Evolutionary conservation across 768 basidiomycete species (phyloP), one percentile per base, ranked within the genome.

Genomic region (Lactifluus pinguis): DNA sequence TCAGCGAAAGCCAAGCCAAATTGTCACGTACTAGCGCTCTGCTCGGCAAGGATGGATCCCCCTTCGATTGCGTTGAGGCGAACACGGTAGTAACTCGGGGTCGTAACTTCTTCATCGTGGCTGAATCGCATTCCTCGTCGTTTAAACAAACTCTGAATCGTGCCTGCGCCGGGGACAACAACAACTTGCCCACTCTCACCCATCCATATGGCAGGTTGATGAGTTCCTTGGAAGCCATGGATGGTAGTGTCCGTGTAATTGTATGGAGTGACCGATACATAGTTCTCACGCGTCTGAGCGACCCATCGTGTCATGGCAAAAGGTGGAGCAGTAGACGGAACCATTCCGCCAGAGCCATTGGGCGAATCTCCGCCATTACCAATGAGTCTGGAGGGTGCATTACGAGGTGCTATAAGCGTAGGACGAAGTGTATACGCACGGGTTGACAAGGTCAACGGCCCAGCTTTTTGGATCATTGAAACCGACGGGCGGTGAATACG

Each of bases 151-250:
- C 78, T 73, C 44, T 77, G 76, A 1, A 89, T 74, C 4, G 68
- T 59, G 17, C 80, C 79, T 8, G 71, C 70, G 6, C 87, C 86
- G 11, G 87, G 86, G 32, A 78, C 76, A 29, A 89, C 75, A 5
- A 80, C 76, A 3, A 84, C 80, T 50, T 81, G 80, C 0, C 80
- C 87, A 63, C 83, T 87, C 66, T 88, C 87, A 2, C 86, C 89
- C 89, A 92, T 92, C 89, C 89, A 92, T 41, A 92, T 91, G 0
- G 90, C 90, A 11, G 89, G 89, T 65, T 90, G 90, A 56, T 89
- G 83, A 4, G 89, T 91, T 5, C 81, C 89, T 48, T 86, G 81
- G 66, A 92, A 90, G 1, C 90, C 89, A 65, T 88, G 84, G 3
- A 91, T 80, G 13, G 67, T 68, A 0, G 70, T 73, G 60, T 78